phyloP scores from a whole-genome alignment of 202 grass and related monocot species.

The Miscanthus sacchariflorus region DNA sequence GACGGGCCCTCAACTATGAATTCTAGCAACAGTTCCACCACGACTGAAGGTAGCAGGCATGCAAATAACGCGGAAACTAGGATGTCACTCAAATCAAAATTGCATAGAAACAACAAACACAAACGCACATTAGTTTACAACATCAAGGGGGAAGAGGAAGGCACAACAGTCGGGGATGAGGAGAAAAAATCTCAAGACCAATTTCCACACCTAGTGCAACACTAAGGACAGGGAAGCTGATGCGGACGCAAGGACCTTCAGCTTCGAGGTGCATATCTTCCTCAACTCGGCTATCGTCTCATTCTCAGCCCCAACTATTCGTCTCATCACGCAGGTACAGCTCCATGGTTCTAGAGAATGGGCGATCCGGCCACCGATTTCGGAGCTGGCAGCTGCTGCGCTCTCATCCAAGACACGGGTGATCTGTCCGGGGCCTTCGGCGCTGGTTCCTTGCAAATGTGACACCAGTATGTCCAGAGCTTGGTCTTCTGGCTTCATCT shows the following conservation, averaged over 20 bases:
- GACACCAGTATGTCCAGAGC: slow-evolving; percentile 70
- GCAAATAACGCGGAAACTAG: slow-evolving; percentile 1
- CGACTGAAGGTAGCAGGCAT: not conserved
- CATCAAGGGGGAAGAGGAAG: slow-evolving; percentile 28
- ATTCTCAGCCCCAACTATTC: slow-evolving; percentile 57
- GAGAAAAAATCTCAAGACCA: slow-evolving; percentile 47
- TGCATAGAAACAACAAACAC: slow-evolving; percentile 3
- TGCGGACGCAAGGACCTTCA: slow-evolving; percentile 54
- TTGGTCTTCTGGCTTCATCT: slow-evolving; percentile 66
- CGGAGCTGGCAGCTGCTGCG: slow-evolving; percentile 42
- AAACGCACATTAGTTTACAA: slow-evolving; percentile 41
- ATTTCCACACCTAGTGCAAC: slow-evolving; percentile 47
- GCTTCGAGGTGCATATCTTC: slow-evolving; percentile 62
- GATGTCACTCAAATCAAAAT: slow-evolving; percentile 44
- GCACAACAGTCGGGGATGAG: not conserved
- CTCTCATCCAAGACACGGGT: slow-evolving; percentile 65
- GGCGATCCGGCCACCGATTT: slow-evolving; percentile 67
- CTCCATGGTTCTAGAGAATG: slow-evolving; percentile 71
- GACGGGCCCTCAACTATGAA: not conserved
- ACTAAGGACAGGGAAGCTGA: slow-evolving; percentile 39
- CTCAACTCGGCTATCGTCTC: slow-evolving; percentile 60
- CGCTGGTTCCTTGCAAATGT: slow-evolving; percentile 54
- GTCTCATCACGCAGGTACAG: slow-evolving; percentile 59
- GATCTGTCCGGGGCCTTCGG: slow-evolving; percentile 60
- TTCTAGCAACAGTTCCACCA: slow-evolving; percentile 11